A percentile compares a stretch with the other conserved stretches of the same genome.
Conservation (phyloP, 257 asterid species). For the Salvia hispanica region DNA sequence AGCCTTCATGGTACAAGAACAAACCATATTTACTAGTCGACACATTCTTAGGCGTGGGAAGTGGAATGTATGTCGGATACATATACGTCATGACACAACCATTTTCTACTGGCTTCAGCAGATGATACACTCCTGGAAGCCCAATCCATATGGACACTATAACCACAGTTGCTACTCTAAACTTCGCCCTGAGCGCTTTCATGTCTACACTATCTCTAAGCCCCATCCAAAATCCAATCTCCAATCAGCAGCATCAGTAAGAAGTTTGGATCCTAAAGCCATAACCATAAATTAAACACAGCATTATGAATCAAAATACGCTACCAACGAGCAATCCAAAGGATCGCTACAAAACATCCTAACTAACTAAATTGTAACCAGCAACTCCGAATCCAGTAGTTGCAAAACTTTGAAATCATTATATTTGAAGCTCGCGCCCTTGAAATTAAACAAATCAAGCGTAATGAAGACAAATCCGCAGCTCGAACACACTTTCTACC, state of each 20-base stretch:
- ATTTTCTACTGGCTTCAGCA: constrained; percentile 71
- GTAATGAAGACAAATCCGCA: constrained; percentile 33
- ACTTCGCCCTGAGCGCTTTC: constrained; percentile 46
- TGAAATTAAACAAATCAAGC: constrained; percentile 10
- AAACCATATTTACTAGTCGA: constrained; percentile 66
- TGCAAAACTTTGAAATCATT: constrained; percentile 26
- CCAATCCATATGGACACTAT: constrained; percentile 53
- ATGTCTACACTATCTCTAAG: constrained; percentile 28
- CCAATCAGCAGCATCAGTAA: constrained; percentile 36
- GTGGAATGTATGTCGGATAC: constrained; percentile 95
- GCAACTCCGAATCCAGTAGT: background rate
- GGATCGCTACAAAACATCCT: constrained; percentile 18
- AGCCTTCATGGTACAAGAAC: constrained; percentile 90
- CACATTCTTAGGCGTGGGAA: constrained; percentile 58
- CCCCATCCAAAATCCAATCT: constrained; percentile 26
- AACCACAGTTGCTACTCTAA: constrained; percentile 53
- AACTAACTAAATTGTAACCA: background rate
- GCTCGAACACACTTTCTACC: constrained; percentile 19
- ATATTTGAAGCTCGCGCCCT: background rate
- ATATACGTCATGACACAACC: constrained; percentile 98
- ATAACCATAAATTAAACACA: too few relatives aligned
- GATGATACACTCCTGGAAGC: constrained; percentile 57
- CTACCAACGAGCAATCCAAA: constrained; percentile 15
- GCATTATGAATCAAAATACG: constrained; percentile 22
- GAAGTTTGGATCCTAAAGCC: constrained; percentile 34